Base-by-base conservation (phyloP, 108 stramenopile genomes). In the Skeletonema costatum region DNA sequence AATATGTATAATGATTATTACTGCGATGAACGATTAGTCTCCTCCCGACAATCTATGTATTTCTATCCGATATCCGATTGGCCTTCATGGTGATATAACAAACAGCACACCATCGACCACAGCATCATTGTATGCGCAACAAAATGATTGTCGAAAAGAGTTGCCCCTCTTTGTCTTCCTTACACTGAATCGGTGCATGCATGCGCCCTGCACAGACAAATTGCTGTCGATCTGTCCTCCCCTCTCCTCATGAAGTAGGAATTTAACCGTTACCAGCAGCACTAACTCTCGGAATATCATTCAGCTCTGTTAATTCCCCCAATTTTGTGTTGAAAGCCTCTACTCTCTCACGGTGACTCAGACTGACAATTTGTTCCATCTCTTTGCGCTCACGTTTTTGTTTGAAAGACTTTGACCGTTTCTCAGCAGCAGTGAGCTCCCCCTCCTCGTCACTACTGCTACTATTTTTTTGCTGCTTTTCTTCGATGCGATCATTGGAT, bases 201-300 rank as follows among this genome's bases (percentile, higher is more conserved):
- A 25, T 25, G 25, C 25, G 25, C 25, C 25, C 25, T n/a, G 25
- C 25, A 25, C 25, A 25, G 25, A 25, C 0, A 25, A 25, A 25
- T 36, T 36, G 36, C 8, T 36, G 36, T 36, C 6, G 36, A 36
- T 36, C 36, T n/a, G n/a, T 0, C 36, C 36, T 25, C 58, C 70
- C 33, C 10, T 42, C 13, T 12, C 48, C 33, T 14, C 38, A 21
- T 44, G 29, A 38, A 38, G 31, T 14, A 19, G 25, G 48, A 32
- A 17, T 12, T 56, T 89, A 91, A 73, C 90, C 90, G 85, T 91
- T 91, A 10, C 90, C 90, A 59, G 91, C 89, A 60, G 89, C 87
- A 76, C 88, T 88, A 10, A 95, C 89, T 39, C 94, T 66, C 19
- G 94, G 94, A 74, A 95, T 95, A 73, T 95, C 94, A 68, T 95